Evolutionary conservation across 495 filamentous ascomycete species (phyloP).

Genomic region (Penicillium paxilli): DNA sequence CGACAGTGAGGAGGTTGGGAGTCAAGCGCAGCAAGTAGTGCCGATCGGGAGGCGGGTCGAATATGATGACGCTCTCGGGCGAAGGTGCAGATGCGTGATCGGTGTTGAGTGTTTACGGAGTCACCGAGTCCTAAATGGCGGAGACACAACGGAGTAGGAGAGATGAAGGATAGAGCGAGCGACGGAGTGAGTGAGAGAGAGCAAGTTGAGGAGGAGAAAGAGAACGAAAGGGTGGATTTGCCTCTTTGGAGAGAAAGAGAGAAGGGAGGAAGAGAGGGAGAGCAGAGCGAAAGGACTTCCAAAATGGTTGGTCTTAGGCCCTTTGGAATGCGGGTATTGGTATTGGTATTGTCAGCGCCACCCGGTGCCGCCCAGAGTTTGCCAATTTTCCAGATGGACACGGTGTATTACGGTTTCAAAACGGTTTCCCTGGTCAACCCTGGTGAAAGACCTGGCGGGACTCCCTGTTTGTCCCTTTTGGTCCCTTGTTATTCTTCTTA

Average conservation of each 20-base stretch:
- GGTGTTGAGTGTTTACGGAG: no score
- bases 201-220: background rate
- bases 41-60: slow-evolving; percentile 1
- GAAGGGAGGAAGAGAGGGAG: background rate
- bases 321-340: no score
- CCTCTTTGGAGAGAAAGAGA: background rate
- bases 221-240: background rate
- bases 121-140: no score
- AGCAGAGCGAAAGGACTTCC: background rate
- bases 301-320: no score
- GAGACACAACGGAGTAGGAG: no score
- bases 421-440: background rate
- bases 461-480: background rate
- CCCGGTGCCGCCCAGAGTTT: background rate
- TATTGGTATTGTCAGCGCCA: background rate
- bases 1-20: background rate
- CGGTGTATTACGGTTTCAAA: background rate
- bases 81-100: no score
- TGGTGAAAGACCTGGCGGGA: no score
- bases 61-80: background rate
- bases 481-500: background rate
- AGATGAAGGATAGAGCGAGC: background rate
- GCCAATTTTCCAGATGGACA: background rate
- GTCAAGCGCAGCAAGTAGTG: background rate
- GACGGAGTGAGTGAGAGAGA: background rate